Evolutionary conservation across 2,329 filamentous ascomycete species (phyloP).

Genomic region (Parastagonospora avenae): DNA sequence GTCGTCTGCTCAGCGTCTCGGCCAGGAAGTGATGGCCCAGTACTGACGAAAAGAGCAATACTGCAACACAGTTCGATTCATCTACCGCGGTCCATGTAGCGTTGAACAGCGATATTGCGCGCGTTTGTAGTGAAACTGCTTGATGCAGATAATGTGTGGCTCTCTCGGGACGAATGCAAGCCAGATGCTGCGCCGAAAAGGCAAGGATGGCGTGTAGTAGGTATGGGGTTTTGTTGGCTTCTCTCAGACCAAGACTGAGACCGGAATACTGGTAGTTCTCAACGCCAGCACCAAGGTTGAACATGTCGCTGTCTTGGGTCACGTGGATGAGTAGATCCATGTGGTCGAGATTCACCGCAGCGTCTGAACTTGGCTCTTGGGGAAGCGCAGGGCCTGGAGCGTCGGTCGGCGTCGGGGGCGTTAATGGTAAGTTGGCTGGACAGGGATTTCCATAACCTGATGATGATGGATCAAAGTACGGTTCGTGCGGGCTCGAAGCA

Average conservation of each 20-base stretch:
- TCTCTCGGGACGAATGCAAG: constrained; percentile 28
- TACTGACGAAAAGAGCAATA: constrained; percentile 43
- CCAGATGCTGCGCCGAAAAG: constrained; percentile 45
- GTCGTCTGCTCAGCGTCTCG: constrained; percentile 37
- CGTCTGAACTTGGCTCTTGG: constrained; percentile 2
- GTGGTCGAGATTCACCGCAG: constrained; percentile 39
- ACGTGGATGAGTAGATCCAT: constrained; percentile 46
- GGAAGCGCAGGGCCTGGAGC: not conserved
- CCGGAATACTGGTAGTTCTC: constrained; percentile 12
- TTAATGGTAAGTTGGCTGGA: not conserved
- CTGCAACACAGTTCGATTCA: constrained; percentile 37
- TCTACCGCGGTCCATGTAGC: constrained; percentile 21
- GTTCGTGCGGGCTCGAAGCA: not conserved
- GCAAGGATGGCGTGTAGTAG: constrained; percentile 47
- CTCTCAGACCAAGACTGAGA: constrained; percentile 24
- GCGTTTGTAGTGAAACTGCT: constrained; percentile 41
- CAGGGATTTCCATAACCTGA: no score
- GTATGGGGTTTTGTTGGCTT: constrained; percentile 36
- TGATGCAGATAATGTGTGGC: constrained; percentile 18
- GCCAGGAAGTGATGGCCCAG: constrained; percentile 45
- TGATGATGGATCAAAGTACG: no score
- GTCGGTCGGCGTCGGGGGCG: not conserved
- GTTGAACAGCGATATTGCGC: constrained; percentile 32
- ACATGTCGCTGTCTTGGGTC: constrained; percentile 23
- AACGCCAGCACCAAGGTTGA: constrained; percentile 28